phyloP scores from a whole-genome alignment of 169 alveolate genomes.

The Plasmodium sp. region DNA sequence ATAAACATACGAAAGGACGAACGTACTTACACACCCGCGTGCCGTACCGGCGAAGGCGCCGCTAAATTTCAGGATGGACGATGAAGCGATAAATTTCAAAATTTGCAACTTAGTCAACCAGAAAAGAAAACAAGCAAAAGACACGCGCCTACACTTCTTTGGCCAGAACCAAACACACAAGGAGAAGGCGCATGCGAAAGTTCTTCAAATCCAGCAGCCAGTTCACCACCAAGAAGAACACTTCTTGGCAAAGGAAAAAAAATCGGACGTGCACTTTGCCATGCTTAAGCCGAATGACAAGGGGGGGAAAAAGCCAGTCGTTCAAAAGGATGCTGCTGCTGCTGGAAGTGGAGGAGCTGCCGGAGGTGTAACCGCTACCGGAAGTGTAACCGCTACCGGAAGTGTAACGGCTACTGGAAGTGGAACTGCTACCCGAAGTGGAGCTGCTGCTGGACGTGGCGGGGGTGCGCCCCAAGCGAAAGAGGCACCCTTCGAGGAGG shows the following conservation, averaged over 20 bases:
- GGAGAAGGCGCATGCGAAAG: neutral
- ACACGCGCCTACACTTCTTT: neutral
- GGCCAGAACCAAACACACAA: neutral
- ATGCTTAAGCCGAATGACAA: neutral
- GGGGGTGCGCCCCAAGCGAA: neutral
- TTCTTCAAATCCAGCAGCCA: neutral
- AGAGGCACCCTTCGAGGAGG: neutral
- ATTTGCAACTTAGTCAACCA: neutral
- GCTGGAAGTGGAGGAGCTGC: neutral
- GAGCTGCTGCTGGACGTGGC: neutral
- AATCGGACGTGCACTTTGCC: neutral
- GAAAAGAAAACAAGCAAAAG: neutral
- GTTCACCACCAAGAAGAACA: neutral
- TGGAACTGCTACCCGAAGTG: neutral
- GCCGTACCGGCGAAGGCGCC: neutral
- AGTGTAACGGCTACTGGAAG: no score
- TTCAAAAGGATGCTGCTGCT: neutral
- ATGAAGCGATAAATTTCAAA: slow-evolving; percentile 11
- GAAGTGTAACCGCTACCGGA: no score
- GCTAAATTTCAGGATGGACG: slow-evolving; percentile 7
- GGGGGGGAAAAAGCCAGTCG: neutral
- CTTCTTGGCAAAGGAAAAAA: neutral
- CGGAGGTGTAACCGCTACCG: no score
- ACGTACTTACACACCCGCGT: neutral
- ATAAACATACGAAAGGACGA: neutral